These are phyloP conservation scores for Inonotus obliquus DNA, from an alignment of 1,284 basidiomycete species.

Conservation along the genomic window DNA sequence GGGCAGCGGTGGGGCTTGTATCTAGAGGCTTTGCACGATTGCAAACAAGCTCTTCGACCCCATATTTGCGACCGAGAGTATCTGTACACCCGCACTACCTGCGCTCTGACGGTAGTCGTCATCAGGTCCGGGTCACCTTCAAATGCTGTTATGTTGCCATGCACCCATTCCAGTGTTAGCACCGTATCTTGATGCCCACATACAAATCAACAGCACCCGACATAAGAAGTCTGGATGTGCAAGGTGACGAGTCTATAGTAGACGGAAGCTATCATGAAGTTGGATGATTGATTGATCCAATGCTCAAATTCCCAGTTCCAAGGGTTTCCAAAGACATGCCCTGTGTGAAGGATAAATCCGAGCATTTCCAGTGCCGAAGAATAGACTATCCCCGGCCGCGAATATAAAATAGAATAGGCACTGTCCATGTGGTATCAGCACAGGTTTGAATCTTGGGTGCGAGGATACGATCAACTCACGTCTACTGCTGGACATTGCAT, in stretches of 20 bases:
- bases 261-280: constrained; percentile 40
- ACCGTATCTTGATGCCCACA: constrained; percentile 56
- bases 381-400: constrained; percentile 51
- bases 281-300: constrained; percentile 35
- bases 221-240: constrained; percentile 40
- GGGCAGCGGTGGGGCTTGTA: constrained; percentile 42
- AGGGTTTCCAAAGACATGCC: constrained; percentile 54
- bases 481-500: constrained; percentile 30
- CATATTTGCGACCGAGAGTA: constrained; percentile 47
- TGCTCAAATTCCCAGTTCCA: constrained; percentile 40
- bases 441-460: too few relatives aligned
- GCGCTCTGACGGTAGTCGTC: constrained; percentile 61
- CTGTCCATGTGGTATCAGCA: constrained; percentile 25
- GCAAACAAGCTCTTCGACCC: constrained; percentile 41
- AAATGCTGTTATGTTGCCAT: constrained; percentile 53
- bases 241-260: constrained; percentile 42
- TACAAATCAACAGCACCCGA: constrained; percentile 46
- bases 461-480: too few relatives aligned
- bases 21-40: constrained; percentile 57
- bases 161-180: constrained; percentile 58
- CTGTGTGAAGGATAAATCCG: constrained; percentile 24
- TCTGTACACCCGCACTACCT: constrained; percentile 48
- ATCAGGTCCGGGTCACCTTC: constrained; percentile 54
- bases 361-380: constrained; percentile 11
- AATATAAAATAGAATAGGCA: constrained; percentile 65